Evolutionary conservation across 352 stramenopile species (phyloP), one percentile per base, ranked within the genome.

Genomic region (Blastocystis sp.): DNA sequence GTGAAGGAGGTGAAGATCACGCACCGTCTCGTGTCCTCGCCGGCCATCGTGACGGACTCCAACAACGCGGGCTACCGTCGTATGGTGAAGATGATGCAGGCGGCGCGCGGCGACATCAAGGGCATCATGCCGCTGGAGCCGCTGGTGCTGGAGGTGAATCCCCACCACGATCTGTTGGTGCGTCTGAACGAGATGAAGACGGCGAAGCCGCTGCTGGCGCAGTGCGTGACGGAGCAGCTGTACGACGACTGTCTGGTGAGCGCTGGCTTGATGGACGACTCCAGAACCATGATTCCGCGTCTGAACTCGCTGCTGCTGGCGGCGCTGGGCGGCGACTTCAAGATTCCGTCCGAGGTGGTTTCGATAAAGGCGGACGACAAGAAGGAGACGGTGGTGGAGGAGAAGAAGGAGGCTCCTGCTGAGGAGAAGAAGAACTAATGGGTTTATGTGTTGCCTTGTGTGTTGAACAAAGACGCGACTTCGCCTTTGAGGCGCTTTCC

Each of bases 11-110:
- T 94, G 88, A 93, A 94, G 76, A 91, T 93, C 12, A 97, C 94
- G 4, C 92, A 91, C 65, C 94, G 97, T n/a, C 91, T 99, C 65
- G 94, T 93, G 60, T 94, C 96, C 79, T 98, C 97, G 61, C 98
- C 98, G 1, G 98, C 98, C n/a, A 98, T 99, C 90, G 96, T 99
- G 55, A 98, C 97, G 13, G 97, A 98, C 91, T 96, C 98, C 90
- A 97, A 99, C 92, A 98, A 95, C 21, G 96, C 95, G 26, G 95
- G 97, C 19, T 94, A 99, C 85, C 94, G 97, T 90, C 95, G 97
- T 81, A 99, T 99, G 96, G 99, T 99, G 96, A 92, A 95, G 74
- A 98, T 99, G 94, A 95, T 99, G 60, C 97, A 97, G 95, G 85
- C 91, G 91, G 10, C 91, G 93, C 37, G 92, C 92, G 76, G 81